Conservation (phyloP, 768 basidiomycete species). For the Pulveroboletus sp. region DNA sequence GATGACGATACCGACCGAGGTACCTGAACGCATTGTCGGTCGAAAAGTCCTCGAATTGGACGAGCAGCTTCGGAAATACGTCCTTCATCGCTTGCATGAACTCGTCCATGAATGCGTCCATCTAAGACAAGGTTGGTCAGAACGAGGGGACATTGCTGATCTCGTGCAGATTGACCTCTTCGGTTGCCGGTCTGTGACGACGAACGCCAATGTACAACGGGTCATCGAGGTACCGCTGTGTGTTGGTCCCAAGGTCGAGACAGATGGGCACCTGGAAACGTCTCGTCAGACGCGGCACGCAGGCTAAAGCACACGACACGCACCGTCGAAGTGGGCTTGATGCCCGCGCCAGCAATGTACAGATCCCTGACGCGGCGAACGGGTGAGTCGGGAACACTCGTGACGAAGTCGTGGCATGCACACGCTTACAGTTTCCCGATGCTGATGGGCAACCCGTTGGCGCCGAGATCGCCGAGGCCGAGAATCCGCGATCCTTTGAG, state of each 20-base stretch:
- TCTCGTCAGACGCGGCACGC: neutral
- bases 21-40: slow-evolving; percentile 77
- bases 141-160: no score
- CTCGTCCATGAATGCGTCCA: slow-evolving; percentile 71
- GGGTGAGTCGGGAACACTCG: neutral
- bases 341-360: slow-evolving; percentile 70
- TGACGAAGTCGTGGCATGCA: neutral
- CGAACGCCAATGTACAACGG: slow-evolving; percentile 74
- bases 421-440: slow-evolving; percentile 65
- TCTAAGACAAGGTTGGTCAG: slow-evolving; percentile 39
- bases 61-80: slow-evolving; percentile 60
- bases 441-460: slow-evolving; percentile 49
- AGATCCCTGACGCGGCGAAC: slow-evolving; percentile 40
- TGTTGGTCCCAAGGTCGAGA: slow-evolving; percentile 76
- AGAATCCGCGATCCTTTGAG: slow-evolving; percentile 72
- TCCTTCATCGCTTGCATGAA: slow-evolving; percentile 67
- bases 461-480: slow-evolving; percentile 51
- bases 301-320: slow-evolving; percentile 4
- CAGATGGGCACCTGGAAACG: slow-evolving; percentile 52
- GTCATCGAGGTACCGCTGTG: slow-evolving; percentile 58
- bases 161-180: no score
- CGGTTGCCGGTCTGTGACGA: slow-evolving; percentile 43
- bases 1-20: slow-evolving; percentile 56
- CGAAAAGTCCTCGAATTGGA: slow-evolving; percentile 78
- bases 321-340: slow-evolving; percentile 46